A percentile compares a stretch with the other conserved stretches of the same genome.
phyloP scores from a whole-genome alignment of 768 basidiomycete species.

The Amanita subjunquillea region DNA sequence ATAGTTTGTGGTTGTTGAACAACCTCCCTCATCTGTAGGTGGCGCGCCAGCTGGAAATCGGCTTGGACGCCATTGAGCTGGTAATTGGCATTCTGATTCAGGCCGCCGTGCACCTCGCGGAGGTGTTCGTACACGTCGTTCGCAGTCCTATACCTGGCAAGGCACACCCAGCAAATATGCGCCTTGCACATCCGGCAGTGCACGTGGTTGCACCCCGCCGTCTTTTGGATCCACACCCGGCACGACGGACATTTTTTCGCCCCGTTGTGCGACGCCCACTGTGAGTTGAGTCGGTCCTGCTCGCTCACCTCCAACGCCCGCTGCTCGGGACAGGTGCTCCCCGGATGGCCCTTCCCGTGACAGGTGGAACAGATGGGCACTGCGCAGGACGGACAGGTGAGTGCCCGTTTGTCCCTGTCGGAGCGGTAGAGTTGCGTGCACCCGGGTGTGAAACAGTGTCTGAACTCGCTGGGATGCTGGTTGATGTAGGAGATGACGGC shows the following conservation, averaged over 20 bases:
- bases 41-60: neutral
- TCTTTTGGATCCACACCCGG: slow-evolving; percentile 34
- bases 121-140: slow-evolving; percentile 25
- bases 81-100: neutral
- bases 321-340: slow-evolving; percentile 17
- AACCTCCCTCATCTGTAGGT: neutral
- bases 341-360: slow-evolving; percentile 12
- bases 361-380: slow-evolving; percentile 37
- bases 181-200: slow-evolving; percentile 33
- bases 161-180: slow-evolving; percentile 50
- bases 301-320: slow-evolving; percentile 18
- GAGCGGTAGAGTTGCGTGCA: slow-evolving; percentile 56
- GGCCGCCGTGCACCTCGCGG: slow-evolving; percentile 18
- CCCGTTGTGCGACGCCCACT: slow-evolving; percentile 26
- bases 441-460: slow-evolving; percentile 65
- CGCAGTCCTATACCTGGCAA: slow-evolving; percentile 23
- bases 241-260: slow-evolving; percentile 41
- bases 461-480: slow-evolving; percentile 42
- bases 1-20: neutral
- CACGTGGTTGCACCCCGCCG: slow-evolving; percentile 47
- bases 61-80: neutral
- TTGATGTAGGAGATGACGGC: slow-evolving; percentile 48
- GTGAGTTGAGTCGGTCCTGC: slow-evolving; percentile 31
- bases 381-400: slow-evolving; percentile 46
- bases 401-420: slow-evolving; percentile 9